Conservation (phyloP, 2,329 filamentous ascomycete species). For the Nigrospora oryzae region DNA sequence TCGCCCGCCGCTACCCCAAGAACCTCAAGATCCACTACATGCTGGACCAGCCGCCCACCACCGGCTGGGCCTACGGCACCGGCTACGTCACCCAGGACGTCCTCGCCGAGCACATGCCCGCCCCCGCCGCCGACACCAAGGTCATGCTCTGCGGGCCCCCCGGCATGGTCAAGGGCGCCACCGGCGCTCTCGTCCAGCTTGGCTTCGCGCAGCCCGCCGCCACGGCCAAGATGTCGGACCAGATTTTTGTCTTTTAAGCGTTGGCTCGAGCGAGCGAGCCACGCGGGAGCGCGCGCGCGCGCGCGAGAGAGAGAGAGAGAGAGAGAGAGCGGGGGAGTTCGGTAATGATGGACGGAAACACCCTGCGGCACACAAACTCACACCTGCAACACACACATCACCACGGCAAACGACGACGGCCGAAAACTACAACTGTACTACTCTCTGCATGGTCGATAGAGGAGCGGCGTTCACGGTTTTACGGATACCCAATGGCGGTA, state of each 20-base stretch:
- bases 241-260: conserved; percentile 33
- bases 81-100: conserved; percentile 44
- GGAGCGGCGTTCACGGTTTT: too few relatives aligned
- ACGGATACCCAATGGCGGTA: too few relatives aligned
- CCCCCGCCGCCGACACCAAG: conserved; percentile 35
- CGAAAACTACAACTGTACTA: too few relatives aligned
- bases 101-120: conserved; percentile 39
- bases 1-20: conserved; percentile 37
- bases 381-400: too few relatives aligned
- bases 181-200: conserved; percentile 37
- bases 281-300: too few relatives aligned
- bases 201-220: conserved; percentile 43
- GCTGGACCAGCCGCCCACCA: conserved; percentile 32
- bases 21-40: conserved; percentile 50
- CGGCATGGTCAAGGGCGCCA: conserved; percentile 48
- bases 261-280: background rate
- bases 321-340: too few relatives aligned
- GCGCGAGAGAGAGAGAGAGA: too few relatives aligned
- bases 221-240: conserved; percentile 42
- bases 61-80: conserved; percentile 35
- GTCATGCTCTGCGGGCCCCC: conserved; percentile 54
- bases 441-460: too few relatives aligned
- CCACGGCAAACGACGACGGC: too few relatives aligned
- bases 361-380: too few relatives aligned
- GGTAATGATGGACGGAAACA: too few relatives aligned